Percentiles rank a stretch among this genome's conserved stretches.
phyloP scores from a whole-genome alignment of 768 basidiomycete species.

The Pholiota conissans region DNA sequence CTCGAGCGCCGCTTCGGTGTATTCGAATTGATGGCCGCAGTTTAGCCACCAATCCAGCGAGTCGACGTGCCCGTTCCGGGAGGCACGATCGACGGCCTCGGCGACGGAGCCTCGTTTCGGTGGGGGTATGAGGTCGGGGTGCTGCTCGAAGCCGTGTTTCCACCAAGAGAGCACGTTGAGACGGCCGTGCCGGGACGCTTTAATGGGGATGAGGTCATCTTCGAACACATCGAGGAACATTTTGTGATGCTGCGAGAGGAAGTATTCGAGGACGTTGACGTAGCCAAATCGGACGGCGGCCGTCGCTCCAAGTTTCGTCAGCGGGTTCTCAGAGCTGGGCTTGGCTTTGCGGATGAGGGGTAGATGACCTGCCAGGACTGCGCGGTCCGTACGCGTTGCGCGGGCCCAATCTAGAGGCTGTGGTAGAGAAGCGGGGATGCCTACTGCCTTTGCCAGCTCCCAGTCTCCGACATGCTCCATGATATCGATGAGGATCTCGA shows the following conservation, averaged over 20 bases:
- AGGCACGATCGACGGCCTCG: slow-evolving; percentile 79
- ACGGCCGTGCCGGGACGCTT: slow-evolving; percentile 77
- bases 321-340: slow-evolving; percentile 50
- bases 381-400: slow-evolving; percentile 67
- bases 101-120: slow-evolving; percentile 56
- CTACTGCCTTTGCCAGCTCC: slow-evolving; percentile 79
- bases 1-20: slow-evolving; percentile 79
- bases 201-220: slow-evolving; percentile 71
- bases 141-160: slow-evolving; percentile 61
- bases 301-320: slow-evolving; percentile 70
- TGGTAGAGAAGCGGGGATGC: slow-evolving; percentile 67
- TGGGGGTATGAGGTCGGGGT: slow-evolving; percentile 57
- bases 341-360: slow-evolving; percentile 60
- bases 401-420: slow-evolving; percentile 71
- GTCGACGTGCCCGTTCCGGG: slow-evolving; percentile 69
- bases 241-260: slow-evolving; percentile 62
- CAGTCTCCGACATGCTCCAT: slow-evolving; percentile 81
- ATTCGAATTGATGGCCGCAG: slow-evolving; percentile 66
- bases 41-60: slow-evolving; percentile 83
- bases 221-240: slow-evolving; percentile 67
- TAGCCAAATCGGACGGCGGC: slow-evolving; percentile 73
- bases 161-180: slow-evolving; percentile 79
- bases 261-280: slow-evolving; percentile 72
- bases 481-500: slow-evolving; percentile 76
- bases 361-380: slow-evolving; percentile 67